Evolutionary conservation across 768 basidiomycete genomes (phyloP).

Genomic region (Tremella mesenterica): DNA sequence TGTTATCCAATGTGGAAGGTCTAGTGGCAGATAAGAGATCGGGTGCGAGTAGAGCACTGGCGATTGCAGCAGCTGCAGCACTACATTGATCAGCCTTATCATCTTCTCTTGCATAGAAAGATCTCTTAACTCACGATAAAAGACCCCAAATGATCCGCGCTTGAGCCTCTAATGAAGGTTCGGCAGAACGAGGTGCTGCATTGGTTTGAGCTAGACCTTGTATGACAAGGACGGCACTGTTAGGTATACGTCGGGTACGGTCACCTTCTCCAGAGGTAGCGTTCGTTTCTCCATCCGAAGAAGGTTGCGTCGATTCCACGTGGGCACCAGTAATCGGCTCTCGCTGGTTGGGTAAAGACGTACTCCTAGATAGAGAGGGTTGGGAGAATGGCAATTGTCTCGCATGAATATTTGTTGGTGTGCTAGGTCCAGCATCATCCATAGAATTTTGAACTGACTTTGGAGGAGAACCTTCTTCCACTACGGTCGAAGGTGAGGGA

Average conservation of each 20-base stretch:
- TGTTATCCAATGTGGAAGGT: slow-evolving; percentile 11
- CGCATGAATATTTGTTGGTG: too few species aligned
- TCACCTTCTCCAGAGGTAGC: neutral
- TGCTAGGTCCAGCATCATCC: too few species aligned
- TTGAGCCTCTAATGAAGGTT: slow-evolving; percentile 21
- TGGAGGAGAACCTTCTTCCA: too few species aligned
- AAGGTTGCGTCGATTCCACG: too few species aligned
- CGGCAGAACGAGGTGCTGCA: neutral
- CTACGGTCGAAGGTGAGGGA: too few species aligned
- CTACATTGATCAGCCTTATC: slow-evolving; percentile 47
- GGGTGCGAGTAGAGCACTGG: slow-evolving; percentile 70
- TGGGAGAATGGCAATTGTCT: too few species aligned
- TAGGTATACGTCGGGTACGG: slow-evolving; percentile 5
- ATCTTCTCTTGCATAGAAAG: neutral
- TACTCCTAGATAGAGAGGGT: too few species aligned
- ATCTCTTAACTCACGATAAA: slow-evolving; percentile 22
- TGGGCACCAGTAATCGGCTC: too few species aligned
- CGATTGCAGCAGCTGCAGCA: slow-evolving; percentile 85
- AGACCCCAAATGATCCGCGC: slow-evolving; percentile 34
- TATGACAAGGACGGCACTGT: slow-evolving; percentile 31
- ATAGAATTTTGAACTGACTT: too few species aligned
- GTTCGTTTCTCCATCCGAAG: neutral
- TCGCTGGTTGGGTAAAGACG: too few species aligned
- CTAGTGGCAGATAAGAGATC: slow-evolving; percentile 51
- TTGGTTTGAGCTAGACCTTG: slow-evolving; percentile 34